These are phyloP conservation scores for Fusarium solani-melongenae DNA, from an alignment of 2,329 filamentous ascomycete species.

Conservation along the genomic window DNA sequence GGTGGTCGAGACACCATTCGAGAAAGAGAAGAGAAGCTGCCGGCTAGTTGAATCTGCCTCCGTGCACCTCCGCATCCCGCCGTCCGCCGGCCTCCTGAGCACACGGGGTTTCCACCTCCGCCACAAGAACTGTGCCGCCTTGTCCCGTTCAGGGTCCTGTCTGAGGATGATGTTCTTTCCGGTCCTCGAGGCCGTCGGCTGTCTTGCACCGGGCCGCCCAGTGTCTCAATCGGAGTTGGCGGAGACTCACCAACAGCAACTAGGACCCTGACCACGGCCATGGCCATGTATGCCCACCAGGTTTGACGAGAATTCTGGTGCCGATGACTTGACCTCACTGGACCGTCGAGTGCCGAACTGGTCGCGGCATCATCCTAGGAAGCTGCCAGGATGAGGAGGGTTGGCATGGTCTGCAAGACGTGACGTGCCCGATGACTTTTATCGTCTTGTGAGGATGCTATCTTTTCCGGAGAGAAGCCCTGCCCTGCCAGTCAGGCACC, in stretches of 20 bases:
- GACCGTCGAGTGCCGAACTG: background rate
- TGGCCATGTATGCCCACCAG: background rate
- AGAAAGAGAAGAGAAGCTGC: background rate
- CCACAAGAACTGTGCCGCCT: constrained; percentile 14
- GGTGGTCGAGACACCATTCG: background rate
- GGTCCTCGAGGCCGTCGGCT: background rate
- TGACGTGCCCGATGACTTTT: background rate
- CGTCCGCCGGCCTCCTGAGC: constrained; percentile 5
- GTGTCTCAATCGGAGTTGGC: background rate
- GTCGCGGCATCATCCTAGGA: background rate
- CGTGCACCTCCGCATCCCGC: constrained; percentile 11
- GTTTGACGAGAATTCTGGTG: background rate
- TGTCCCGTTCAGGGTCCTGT: background rate
- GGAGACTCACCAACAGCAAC: background rate
- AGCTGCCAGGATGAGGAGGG: constrained; percentile 3
- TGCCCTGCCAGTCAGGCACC: constrained; percentile 15
- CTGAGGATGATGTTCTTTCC: constrained; percentile 3
- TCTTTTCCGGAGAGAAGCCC: constrained; percentile 9
- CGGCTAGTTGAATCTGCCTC: background rate
- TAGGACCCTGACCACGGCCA: background rate
- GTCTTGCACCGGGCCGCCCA: constrained; percentile 1
- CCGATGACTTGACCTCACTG: background rate
- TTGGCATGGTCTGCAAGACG: constrained; percentile 1
- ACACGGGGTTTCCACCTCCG: constrained; percentile 10
- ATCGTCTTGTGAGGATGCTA: constrained; percentile 9